phyloP scores from a whole-genome alignment of 2,329 filamentous ascomycete genomes.

The Aureobasidium sp. region DNA sequence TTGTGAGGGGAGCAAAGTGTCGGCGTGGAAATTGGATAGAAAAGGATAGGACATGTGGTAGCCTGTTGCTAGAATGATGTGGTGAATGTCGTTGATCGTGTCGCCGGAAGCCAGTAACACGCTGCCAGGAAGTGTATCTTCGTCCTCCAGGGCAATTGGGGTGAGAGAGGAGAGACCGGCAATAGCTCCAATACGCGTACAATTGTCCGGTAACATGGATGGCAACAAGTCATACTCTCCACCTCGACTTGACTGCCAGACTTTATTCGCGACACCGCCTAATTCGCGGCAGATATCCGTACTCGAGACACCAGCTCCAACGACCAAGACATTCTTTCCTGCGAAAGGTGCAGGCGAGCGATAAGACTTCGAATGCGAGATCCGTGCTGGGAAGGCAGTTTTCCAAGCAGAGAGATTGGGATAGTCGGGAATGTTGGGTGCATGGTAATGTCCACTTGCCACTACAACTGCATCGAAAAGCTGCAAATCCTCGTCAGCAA shows the following conservation, averaged over 20 bases:
- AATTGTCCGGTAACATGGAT: conserved; percentile 47
- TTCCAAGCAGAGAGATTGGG: conserved; percentile 43
- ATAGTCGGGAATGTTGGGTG: conserved; percentile 43
- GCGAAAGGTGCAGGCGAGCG: conserved; percentile 41
- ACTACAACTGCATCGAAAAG: conserved; percentile 46
- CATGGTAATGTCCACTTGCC: conserved; percentile 50
- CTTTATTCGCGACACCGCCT: conserved; percentile 35
- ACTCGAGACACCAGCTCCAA: conserved; percentile 51
- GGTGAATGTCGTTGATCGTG: conserved; percentile 49
- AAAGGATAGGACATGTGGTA: conserved; percentile 64
- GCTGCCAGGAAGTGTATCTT: conserved; percentile 35
- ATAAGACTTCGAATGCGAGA: conserved; percentile 48
- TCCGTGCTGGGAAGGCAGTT: conserved; percentile 35
- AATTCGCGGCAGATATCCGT: conserved; percentile 49
- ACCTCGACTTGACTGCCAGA: conserved; percentile 52
- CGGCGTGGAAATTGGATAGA: conserved; percentile 44
- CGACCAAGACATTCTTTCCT: conserved; percentile 50
- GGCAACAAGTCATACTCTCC: conserved; percentile 54
- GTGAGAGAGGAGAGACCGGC: conserved; percentile 32
- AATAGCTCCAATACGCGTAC: conserved; percentile 47
- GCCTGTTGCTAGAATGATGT: conserved; percentile 59
- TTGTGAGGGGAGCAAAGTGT: conserved; percentile 36
- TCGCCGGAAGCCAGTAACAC: conserved; percentile 49
- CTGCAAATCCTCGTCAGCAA: conserved; percentile 21
- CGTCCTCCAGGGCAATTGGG: neutral